A percentile compares a stretch with the other conserved stretches of the same genome.
Conservation (phyloP, 2,329 filamentous ascomycete species). For the Pseudocercospora eumusae region DNA sequence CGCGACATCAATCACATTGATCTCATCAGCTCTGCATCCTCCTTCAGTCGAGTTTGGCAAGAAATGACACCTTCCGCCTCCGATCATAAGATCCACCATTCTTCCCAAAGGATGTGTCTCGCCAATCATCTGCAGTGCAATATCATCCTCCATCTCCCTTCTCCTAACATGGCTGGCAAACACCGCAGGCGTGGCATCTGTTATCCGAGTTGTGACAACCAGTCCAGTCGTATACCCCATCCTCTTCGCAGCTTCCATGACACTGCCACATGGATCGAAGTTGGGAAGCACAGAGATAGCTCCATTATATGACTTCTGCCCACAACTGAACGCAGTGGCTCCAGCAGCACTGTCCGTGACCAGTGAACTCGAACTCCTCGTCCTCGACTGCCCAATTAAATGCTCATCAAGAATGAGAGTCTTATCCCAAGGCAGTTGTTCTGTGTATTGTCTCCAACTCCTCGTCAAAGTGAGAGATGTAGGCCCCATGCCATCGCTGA, state of each 20-base stretch:
- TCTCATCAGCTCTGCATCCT: conserved; percentile 78
- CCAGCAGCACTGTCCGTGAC: conserved; percentile 97
- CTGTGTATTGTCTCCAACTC: conserved; percentile 76
- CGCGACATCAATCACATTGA: conserved; percentile 73
- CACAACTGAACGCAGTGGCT: conserved; percentile 93
- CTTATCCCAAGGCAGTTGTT: conserved; percentile 71
- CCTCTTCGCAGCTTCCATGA: conserved; percentile 87
- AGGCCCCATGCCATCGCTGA: conserved; percentile 97
- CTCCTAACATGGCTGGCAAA: conserved; percentile 86
- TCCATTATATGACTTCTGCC: conserved; percentile 91
- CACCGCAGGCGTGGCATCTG: conserved; percentile 93
- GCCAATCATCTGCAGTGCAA: conserved; percentile 89
- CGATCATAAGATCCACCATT: conserved; percentile 87
- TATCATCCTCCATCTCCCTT: conserved; percentile 80
- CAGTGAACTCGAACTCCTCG: conserved; percentile 77
- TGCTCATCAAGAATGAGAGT: conserved; percentile 81
- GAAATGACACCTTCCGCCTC: conserved; percentile 92
- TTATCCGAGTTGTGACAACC: conserved; percentile 92
- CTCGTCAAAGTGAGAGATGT: conserved; percentile 85
- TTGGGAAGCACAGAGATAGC: conserved; percentile 89
- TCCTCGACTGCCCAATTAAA: conserved; percentile 86
- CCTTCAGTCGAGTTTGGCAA: conserved; percentile 75
- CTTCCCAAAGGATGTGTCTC: conserved; percentile 76
- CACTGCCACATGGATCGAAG: conserved; percentile 83
- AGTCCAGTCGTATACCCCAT: conserved; percentile 90